Evolutionary conservation across 179 eudicot species (phyloP).

Genomic region (Silene coronaria): DNA sequence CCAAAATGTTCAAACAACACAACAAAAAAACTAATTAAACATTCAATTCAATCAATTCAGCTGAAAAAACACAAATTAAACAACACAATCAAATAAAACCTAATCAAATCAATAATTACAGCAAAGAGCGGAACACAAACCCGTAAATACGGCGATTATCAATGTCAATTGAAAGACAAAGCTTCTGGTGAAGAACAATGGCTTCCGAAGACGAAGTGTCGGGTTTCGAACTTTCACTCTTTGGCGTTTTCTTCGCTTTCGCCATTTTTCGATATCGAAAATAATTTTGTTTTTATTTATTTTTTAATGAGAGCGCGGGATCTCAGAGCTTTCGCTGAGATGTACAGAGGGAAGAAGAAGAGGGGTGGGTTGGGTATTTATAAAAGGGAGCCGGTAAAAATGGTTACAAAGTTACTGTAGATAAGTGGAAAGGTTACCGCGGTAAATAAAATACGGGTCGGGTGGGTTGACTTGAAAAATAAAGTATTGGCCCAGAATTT

Average conservation of each 20-base stretch:
- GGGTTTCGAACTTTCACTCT: slow-evolving; percentile 60
- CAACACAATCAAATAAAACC: neutral
- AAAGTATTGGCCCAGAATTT: too few relatives aligned
- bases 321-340: slow-evolving; percentile 10
- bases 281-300: neutral
- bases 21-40: neutral
- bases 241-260: slow-evolving; percentile 66
- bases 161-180: slow-evolving; percentile 81
- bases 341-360: neutral
- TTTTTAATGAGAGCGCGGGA: slow-evolving; percentile 22
- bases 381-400: neutral
- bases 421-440: neutral
- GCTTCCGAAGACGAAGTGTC: slow-evolving; percentile 59
- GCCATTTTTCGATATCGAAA: slow-evolving; percentile 44
- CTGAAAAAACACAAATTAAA: neutral
- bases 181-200: slow-evolving; percentile 81
- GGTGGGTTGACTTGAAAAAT: neutral
- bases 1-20: neutral
- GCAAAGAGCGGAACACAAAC: slow-evolving; percentile 26
- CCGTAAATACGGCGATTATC: slow-evolving; percentile 66
- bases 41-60: neutral
- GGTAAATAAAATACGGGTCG: neutral
- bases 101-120: neutral
- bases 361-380: slow-evolving; percentile 21
- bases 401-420: neutral